phyloP scores from a whole-genome alignment of 331 rosid species.

The Telfairia occidentalis region DNA sequence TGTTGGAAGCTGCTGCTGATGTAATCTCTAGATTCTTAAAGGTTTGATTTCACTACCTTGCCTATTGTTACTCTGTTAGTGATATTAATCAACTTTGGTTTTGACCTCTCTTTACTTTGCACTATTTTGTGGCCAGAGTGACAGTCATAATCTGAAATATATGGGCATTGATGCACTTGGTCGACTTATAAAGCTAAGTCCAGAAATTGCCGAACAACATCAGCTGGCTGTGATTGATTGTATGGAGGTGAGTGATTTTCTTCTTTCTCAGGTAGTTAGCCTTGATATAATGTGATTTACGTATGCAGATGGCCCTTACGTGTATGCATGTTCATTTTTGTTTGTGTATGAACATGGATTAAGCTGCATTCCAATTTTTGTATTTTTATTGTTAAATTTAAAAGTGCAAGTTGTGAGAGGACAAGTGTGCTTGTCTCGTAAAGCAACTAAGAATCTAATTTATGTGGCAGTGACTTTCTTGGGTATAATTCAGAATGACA shows the following conservation, averaged over 20 bases:
- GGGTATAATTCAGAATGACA: not conserved
- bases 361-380: not conserved
- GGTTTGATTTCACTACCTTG: constrained; percentile 27
- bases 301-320: not conserved
- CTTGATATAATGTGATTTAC: not conserved
- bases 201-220: constrained; percentile 77
- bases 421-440: not conserved
- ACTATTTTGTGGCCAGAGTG: constrained; percentile 50
- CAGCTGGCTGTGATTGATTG: constrained; percentile 90
- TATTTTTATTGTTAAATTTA: not conserved
- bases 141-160: constrained; percentile 83
- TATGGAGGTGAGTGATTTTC: constrained; percentile 47
- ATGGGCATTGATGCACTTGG: constrained; percentile 95
- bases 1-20: constrained; percentile 66
- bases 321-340: not conserved
- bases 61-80: not conserved
- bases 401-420: not conserved
- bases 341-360: not conserved
- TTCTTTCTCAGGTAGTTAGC: not conserved
- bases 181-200: constrained; percentile 66
- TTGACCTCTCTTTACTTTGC: not conserved
- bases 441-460: not conserved
- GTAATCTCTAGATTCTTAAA: constrained; percentile 67
- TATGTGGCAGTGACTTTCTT: not conserved
- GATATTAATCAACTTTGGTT: not conserved